Evolutionary conservation across 495 filamentous ascomycete genomes (phyloP).

Genomic region (Hypoxylon fuscum): DNA sequence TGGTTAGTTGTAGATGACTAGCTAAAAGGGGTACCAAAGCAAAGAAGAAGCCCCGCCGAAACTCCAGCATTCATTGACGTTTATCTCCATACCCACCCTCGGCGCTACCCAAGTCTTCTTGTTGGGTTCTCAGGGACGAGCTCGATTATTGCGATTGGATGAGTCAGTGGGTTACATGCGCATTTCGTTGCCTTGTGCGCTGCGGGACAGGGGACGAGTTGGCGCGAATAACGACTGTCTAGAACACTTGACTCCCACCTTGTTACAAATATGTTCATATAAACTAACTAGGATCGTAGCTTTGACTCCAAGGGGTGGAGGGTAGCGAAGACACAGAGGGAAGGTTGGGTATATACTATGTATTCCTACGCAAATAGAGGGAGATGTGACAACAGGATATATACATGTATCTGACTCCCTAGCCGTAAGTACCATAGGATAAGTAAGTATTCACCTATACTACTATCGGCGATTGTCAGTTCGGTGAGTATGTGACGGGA

Average conservation of each 20-base stretch:
- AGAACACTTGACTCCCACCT: background rate
- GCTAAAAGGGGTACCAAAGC: conserved; percentile 3
- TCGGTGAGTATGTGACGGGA: background rate
- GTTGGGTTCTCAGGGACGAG: conserved; percentile 16
- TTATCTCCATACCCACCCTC: conserved; percentile 6
- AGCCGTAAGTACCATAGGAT: too few species aligned
- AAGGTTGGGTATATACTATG: too few species aligned
- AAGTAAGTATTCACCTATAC: background rate
- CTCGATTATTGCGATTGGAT: conserved; percentile 19
- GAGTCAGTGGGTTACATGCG: conserved; percentile 20
- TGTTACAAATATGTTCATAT: background rate
- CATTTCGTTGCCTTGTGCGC: conserved; percentile 20
- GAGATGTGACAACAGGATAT: too few species aligned
- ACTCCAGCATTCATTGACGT: background rate
- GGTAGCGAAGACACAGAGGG: too few species aligned
- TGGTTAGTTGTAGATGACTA: background rate
- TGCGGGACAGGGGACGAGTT: background rate
- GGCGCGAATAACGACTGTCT: background rate
- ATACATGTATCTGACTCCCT: too few species aligned
- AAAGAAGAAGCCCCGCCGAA: conserved; percentile 6
- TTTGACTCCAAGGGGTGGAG: too few species aligned
- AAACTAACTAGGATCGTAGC: background rate
- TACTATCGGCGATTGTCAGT: background rate
- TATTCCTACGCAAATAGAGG: too few species aligned
- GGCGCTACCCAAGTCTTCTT: conserved; percentile 4